Percentiles rank a stretch among this genome's conserved stretches.
Conservation (phyloP, 2,329 filamentous ascomycete genomes). For the Didymella arachidicola region DNA sequence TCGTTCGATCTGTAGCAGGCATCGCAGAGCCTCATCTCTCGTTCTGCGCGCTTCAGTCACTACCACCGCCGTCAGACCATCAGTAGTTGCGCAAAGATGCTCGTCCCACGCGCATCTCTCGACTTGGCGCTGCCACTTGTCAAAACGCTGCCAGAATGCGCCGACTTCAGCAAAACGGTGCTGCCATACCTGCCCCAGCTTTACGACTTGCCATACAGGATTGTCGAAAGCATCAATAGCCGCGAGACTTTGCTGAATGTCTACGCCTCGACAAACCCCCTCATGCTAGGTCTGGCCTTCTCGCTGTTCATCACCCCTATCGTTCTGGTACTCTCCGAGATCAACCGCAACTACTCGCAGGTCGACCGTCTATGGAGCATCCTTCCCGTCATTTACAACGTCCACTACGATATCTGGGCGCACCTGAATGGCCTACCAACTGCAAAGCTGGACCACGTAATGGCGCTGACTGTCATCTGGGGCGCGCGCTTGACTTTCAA, state of each 20-base stretch:
- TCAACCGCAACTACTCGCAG: constrained; percentile 96
- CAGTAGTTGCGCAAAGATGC: constrained; percentile 54
- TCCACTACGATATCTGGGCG: constrained; percentile 85
- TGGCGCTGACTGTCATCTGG: constrained; percentile 78
- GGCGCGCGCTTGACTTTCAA: constrained; percentile 93
- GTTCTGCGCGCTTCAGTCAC: background rate
- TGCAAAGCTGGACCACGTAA: constrained; percentile 73
- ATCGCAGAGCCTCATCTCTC: constrained; percentile 1
- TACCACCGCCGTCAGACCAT: background rate
- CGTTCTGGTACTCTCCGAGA: constrained; percentile 78
- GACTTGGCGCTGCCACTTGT: constrained; percentile 70
- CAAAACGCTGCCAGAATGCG: constrained; percentile 74
- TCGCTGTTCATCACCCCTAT: constrained; percentile 74
- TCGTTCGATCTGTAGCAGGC: background rate
- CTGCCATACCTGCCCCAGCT: constrained; percentile 77
- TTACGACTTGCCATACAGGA: constrained; percentile 52
- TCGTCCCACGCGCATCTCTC: constrained; percentile 35
- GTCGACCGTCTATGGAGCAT: constrained; percentile 93
- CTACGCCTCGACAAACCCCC: constrained; percentile 85
- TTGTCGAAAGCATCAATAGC: constrained; percentile 66
- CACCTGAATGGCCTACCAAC: constrained; percentile 75
- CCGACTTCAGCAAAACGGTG: constrained; percentile 77
- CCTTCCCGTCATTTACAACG: constrained; percentile 84
- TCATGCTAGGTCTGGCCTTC: constrained; percentile 76
- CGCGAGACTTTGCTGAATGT: constrained; percentile 70